Evolutionary conservation across 1,139 yeast species (phyloP).

Genomic region (Geotrichum candidum): DNA sequence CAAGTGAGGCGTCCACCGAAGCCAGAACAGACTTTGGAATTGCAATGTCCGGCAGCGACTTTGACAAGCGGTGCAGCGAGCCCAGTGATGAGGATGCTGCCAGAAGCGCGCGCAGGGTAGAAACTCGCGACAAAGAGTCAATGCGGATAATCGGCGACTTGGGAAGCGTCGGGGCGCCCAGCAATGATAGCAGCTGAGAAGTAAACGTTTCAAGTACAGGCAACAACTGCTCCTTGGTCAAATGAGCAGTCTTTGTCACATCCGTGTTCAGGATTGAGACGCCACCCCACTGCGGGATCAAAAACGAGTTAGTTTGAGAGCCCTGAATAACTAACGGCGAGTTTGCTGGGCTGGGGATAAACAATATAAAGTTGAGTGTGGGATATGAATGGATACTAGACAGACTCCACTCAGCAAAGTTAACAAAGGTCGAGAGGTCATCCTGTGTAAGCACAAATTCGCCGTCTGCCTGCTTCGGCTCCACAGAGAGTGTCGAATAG

Average conservation of each 20-base stretch:
- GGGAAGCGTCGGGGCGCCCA: slow-evolving; percentile 60
- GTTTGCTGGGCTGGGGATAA: slow-evolving; percentile 49
- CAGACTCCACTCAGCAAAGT: slow-evolving; percentile 74
- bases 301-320: slow-evolving; percentile 52
- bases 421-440: slow-evolving; percentile 64
- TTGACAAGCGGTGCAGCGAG: slow-evolving; percentile 63
- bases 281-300: slow-evolving; percentile 92
- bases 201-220: slow-evolving; percentile 66
- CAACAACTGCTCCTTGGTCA: slow-evolving; percentile 45
- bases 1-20: slow-evolving; percentile 43
- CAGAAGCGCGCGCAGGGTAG: slow-evolving; percentile 47
- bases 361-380: slow-evolving; percentile 62
- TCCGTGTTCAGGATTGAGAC: slow-evolving; percentile 30
- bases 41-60: slow-evolving; percentile 68
- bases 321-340: slow-evolving; percentile 36
- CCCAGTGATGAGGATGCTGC: slow-evolving; percentile 54
- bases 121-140: slow-evolving; percentile 58
- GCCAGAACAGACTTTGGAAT: slow-evolving; percentile 62
- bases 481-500: slow-evolving; percentile 43
- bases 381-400: slow-evolving; percentile 45
- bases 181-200: slow-evolving; percentile 61
- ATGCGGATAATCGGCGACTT: slow-evolving; percentile 53
- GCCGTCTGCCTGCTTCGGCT: slow-evolving; percentile 15
- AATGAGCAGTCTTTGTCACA: slow-evolving; percentile 12
- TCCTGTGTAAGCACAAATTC: slow-evolving; percentile 26